Evolutionary conservation across 805 yeast genomes (phyloP), one percentile per base, ranked within the genome.

Genomic region (Candida methanosorbosa): DNA sequence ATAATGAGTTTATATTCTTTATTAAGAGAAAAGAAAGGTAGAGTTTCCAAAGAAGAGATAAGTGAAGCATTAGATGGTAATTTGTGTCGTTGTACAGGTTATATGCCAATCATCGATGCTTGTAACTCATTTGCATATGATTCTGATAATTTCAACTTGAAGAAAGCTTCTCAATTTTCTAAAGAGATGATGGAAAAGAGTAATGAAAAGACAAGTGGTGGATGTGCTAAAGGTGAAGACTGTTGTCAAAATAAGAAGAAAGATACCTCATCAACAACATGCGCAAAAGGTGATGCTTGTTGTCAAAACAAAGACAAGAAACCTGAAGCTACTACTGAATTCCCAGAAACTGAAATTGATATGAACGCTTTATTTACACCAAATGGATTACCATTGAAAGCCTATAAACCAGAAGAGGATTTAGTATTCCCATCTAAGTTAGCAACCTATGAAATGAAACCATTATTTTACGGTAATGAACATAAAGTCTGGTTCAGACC

Each of bases 1-100:
- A 70, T 67, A 9, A 67, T 67, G 73, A 61, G 68, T 26, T 42
- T 67, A 33, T 67, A 67, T 34, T 57, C 69, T 1, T 44, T 67
- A 33, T 44, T 67, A 18, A 50, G 72, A 23, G 54, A 63, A 23
- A 54, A 61, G 20, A 52, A 59, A 9, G 65, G 66, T 19, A 39
- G 35, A 25, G 58, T 57, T 5, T 49, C 64, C 2, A 54, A 59
- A 32, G 61, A 63, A 32, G 61, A 63, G 32, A 54, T 67, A 6
- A 47, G 56, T 24, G 72, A 67, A 37, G 64, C 71, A 2, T 54
- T 68, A 28, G 73, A 67, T 40, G 71, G 72, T 5, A 67, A 67
- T 34, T 48, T 67, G 30, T 67, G 73, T 45, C 47, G 73, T 26
- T 67, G 73, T 48, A 67, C 73, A 7, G 73, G 73, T 7, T 68